Conservation (phyloP, 1,284 basidiomycete species). For the Microbotryum intermedium region DNA sequence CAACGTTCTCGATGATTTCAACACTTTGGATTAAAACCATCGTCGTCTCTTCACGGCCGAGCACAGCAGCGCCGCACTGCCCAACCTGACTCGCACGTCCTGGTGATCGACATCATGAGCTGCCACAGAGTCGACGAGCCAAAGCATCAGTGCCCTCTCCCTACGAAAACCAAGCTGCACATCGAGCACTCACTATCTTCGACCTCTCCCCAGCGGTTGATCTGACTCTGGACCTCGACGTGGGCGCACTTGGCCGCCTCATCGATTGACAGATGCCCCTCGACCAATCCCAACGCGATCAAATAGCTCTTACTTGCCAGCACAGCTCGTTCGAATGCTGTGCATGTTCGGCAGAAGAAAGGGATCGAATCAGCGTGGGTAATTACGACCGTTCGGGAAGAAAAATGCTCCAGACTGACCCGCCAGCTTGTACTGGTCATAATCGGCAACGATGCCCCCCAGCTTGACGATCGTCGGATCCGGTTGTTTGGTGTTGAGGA, state of each 20-base stretch:
- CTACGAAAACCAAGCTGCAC: neutral
- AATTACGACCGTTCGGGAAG: neutral
- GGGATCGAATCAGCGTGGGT: too few relatives aligned
- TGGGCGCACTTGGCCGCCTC: constrained; percentile 76
- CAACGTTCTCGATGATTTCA: too few relatives aligned
- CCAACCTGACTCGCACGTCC: constrained; percentile 78
- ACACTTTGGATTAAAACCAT: too few relatives aligned
- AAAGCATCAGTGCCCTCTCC: neutral
- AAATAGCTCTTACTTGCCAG: constrained; percentile 88
- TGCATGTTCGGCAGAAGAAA: neutral
- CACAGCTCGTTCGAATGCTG: constrained; percentile 85
- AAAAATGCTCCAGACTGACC: constrained; percentile 48
- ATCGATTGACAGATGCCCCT: constrained; percentile 65
- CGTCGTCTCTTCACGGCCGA: neutral
- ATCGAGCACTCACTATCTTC: constrained; percentile 76
- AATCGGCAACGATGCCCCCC: constrained; percentile 49
- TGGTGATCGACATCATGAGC: constrained; percentile 96
- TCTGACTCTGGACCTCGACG: constrained; percentile 92
- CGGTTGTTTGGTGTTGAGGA: constrained; percentile 60
- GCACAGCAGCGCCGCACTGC: constrained; percentile 52
- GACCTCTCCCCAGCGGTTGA: constrained; percentile 94
- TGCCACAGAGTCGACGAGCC: constrained; percentile 37
- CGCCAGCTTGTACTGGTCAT: constrained; percentile 78
- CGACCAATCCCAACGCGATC: constrained; percentile 74
- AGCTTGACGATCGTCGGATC: constrained; percentile 57